Base-by-base conservation (phyloP, 441 rosid genomes). In the Pelargonium citronellum region DNA sequence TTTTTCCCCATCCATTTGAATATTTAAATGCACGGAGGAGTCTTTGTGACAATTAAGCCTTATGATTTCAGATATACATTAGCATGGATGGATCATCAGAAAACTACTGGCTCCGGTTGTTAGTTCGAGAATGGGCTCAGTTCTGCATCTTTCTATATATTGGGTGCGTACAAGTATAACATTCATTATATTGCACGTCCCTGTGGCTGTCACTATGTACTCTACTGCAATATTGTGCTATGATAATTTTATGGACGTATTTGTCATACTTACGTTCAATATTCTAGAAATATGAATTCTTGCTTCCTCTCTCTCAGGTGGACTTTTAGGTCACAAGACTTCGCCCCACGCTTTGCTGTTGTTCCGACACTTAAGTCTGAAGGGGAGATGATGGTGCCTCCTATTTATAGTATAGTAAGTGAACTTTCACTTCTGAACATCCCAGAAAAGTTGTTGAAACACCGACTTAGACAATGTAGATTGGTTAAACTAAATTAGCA, bases 271-370 rank as follows among this genome's bases (percentile, higher is more conserved):
- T 43, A 43, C 9, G 37, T 30, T 30, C 37, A 30, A 30, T 30
- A 30, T 30, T 3, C 37, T 30, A 30, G 37, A 30, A 30, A 30
- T 30, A 4, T 30, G 37, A 30, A 30, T 3, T 71, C 55, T 64
- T 69, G 43, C 22, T 46, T 53, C n/a, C 19, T 75, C n/a, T 41
- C 43, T 69, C 67, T 41, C 77, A 93, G 98, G 68, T 93, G 98
- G 98, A 91, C 89, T 75, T 91, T 93, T 75, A 86, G 95, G 82
- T 89, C 94, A 20, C 96, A 93, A 72, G 92, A 84, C 68, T 74
- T 84, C 83, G 92, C 90, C 3, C 95, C 95, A 0, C 83, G 85
- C 11, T 91, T 91, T 81, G 81, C 90, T 3, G 89, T 91, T 15
- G 87, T 89, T 89, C 97, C 97, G 3, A 75, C 87, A 20, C 65